Evolutionary conservation across 768 basidiomycete species (phyloP), one percentile per base, ranked within the genome.

Genomic region (Vararia minispora): DNA sequence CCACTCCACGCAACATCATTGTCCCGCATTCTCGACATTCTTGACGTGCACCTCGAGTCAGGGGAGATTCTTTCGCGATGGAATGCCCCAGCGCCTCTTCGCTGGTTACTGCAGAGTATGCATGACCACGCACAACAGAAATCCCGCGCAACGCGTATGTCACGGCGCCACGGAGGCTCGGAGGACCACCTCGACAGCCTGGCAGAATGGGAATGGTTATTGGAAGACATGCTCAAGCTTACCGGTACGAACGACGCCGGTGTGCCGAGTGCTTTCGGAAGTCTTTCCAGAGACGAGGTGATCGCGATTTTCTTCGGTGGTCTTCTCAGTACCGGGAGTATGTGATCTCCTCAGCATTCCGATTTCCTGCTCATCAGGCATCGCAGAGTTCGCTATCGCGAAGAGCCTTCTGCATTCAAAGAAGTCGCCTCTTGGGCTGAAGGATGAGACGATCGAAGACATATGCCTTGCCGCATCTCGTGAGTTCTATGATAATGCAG

Each of bases 401-500:
- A 74, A 72, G 51, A 59, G 61, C 24, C 57, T 90, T 50, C 57
- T 91, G 31, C 64, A 62, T 10, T 58, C 71, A 11, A 60, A 62
- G 18, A 66, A 62, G 23, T 47, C 50, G 4, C 67, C 70, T 20
- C 48, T 79, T 1, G 62, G 63, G 0, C 59, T 94, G 13, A 61
- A 65, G 21, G 48, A 64, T 18, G 56, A 62, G 17, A 58, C 59
- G 4, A 58, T 85, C 4, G 91, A 97, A 57, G 73, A 79, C 23
- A 74, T 94, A 10, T 90, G 88, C 48, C 61, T 99, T 14, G 56
- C 74, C 1, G 77, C 77, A 29, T 89, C 87, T 3, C 72, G 76
- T 33, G 95, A 98, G 61, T 77, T 95, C 44, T 99, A 98, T 58
- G 90, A 97, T 54, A 97, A 97, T 50, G 85, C 95, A 2, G 78